Percentiles rank a stretch among this genome's conserved stretches.
Evolutionary conservation across 176 grass and related monocot genomes (phyloP).

Genomic region (Leersia perrieri): DNA sequence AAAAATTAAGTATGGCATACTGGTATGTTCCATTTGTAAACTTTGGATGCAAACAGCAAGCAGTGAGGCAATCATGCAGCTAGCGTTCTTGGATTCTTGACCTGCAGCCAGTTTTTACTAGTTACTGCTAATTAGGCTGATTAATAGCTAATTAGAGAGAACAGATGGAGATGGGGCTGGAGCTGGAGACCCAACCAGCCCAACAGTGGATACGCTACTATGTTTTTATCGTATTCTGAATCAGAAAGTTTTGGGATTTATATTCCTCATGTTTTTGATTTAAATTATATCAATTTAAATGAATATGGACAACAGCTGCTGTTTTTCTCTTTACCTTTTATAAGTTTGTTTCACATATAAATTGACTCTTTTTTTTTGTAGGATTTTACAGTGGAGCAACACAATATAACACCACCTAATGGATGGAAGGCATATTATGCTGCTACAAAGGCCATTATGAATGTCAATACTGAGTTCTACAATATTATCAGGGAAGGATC

Average conservation of each 20-base stretch:
- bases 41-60: no score
- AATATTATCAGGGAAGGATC: constrained; percentile 88
- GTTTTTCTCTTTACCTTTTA: background rate
- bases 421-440: constrained; percentile 99
- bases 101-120: no score
- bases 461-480: constrained; percentile 86
- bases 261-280: background rate
- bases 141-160: no score
- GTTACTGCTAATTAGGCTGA: no score
- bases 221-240: background rate
- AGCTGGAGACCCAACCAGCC: no score
- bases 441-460: constrained; percentile 84
- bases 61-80: no score
- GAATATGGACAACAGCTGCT: background rate
- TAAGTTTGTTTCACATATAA: constrained; percentile 6
- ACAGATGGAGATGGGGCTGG: no score
- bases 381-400: constrained; percentile 93
- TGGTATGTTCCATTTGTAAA: no score
- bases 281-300: background rate
- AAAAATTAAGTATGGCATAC: no score
- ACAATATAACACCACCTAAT: constrained; percentile 58
- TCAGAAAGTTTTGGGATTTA: background rate
- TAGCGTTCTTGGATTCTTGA: no score
- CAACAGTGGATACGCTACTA: no score
- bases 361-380: constrained; percentile 36